Base-by-base conservation (phyloP, 768 basidiomycete genomes). In the Pulveroboletus ravenelii region DNA sequence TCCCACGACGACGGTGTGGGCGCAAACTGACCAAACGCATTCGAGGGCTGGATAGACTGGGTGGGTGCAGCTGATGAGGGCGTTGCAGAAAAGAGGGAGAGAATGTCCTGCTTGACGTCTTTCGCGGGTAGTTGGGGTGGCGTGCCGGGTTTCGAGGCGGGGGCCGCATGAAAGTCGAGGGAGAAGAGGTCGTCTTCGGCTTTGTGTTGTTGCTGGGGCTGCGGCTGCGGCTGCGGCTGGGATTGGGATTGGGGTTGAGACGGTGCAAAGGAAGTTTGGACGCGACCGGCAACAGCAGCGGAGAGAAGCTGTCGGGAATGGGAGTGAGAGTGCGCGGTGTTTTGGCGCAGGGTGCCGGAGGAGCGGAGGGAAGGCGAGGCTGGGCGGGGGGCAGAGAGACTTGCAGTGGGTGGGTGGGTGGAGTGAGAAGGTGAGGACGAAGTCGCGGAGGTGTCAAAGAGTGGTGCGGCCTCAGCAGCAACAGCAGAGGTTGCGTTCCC, bases 161-260 rank as follows among this genome's bases (percentile, higher is more conserved):
- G n/a, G n/a, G n/a, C n/a, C n/a, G n/a, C n/a, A n/a, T n/a, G n/a
- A n/a, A n/a, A n/a, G n/a, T n/a, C n/a, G n/a, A n/a, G n/a, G n/a
- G n/a, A n/a, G n/a, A n/a, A 93, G 8, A 95, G 72, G 59, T 89
- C 87, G 54, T 85, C 78, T 50, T 74, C 68, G 13, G 77, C 67
- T 12, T 73, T 62, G 1, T 14, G 43, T 6, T 44, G 42, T 4
- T 30, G n/a, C 20, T 23, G 20, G 2, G 20, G 39, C 23, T 40
- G 38, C 7, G 13, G 43, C 4, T 10, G 30, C 0, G 27, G 0
- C 8, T 31, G 31, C 1, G 43, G 5, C 3, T 10, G 32, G 7
- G 57, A 10, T 12, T 41, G 46, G 30, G 50, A 36, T 4, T 20
- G 23, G 1, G 36, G 13, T 23, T 23, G 20, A 23, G 20, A 23